Base-by-base conservation (phyloP, 1,284 basidiomycete genomes). In the Ustilago shanxiensis region DNA sequence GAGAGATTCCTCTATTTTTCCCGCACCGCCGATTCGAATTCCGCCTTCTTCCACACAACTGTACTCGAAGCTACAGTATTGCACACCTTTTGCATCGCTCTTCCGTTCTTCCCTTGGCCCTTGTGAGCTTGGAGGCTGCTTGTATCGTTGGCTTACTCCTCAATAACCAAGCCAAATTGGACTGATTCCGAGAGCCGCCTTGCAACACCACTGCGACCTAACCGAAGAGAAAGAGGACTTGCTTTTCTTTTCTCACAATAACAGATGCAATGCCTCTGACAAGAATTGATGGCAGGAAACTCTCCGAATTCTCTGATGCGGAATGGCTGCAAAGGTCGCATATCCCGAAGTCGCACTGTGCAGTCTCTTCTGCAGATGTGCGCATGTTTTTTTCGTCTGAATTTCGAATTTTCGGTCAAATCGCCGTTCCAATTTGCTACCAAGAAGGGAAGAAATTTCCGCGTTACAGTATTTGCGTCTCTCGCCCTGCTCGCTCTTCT, bases 11-110 rank as follows among this genome's bases (percentile, higher is more conserved):
- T 33, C 31, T 33, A 33, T 6, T 33, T 33, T 45, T 44, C 37
- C 51, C 55, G 47, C 49, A 56, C 69, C 69, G 63, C 69, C 63
- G 60, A 62, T 62, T 72, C 63, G 37, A 35, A 3, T 57, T 18
- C 44, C 37, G 57, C 51, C 56, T 39, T 18, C 20, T 47, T 20
- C 35, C 35, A 51, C 44, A n/a, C n/a, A n/a, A n/a, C n/a, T n/a
- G n/a, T n/a, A n/a, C n/a, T n/a, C n/a, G n/a, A n/a, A n/a, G n/a
- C n/a, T n/a, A n/a, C n/a, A n/a, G n/a, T 22, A 45, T 3, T 20
- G 22, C 44, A 45, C 6, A 20, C 5, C 22, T n/a, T n/a, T 26
- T n/a, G n/a, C 18, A 24, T 2, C 14, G 26, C 22, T 45, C 22
- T 3, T 45, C 44, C 22, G 14, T 37, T 37, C 35, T 16, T 11